Conservation (phyloP, 2,329 filamentous ascomycete genomes). For the Ploettnerulaceae sp. region DNA sequence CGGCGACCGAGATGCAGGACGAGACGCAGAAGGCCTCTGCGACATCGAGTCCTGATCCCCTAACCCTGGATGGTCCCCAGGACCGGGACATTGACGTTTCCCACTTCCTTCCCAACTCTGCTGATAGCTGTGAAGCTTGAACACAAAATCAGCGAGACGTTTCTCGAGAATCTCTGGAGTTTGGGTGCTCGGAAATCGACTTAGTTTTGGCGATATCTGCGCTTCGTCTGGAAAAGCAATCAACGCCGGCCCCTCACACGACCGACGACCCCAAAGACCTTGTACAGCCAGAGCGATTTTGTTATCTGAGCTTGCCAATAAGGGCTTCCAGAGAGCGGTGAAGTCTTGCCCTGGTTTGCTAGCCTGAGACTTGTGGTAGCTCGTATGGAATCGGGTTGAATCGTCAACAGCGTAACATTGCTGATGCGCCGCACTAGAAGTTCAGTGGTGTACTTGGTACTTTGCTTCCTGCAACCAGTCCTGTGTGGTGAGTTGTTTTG, state of each 20-base stretch:
- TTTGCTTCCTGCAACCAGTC: conserved; percentile 14
- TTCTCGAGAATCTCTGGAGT: conserved; percentile 31
- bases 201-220: conserved; percentile 29
- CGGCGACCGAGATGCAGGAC: conserved; percentile 46
- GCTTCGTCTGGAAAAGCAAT: conserved; percentile 32
- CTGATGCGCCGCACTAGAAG: conserved; percentile 19
- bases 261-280: conserved; percentile 33
- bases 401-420: conserved; percentile 24
- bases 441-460: conserved; percentile 22
- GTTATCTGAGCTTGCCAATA: conserved; percentile 26
- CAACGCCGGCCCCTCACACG: conserved; percentile 33
- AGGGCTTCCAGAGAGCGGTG: conserved; percentile 27
- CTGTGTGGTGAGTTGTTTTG: conserved; percentile 29
- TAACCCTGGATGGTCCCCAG: conserved; percentile 45
- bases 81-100: conserved; percentile 53
- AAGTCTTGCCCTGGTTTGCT: conserved; percentile 23
- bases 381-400: conserved; percentile 14
- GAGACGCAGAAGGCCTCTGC: conserved; percentile 54
- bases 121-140: conserved; percentile 34
- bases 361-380: conserved; percentile 22
- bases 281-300: conserved; percentile 40
- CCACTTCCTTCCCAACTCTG: conserved; percentile 35
- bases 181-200: conserved; percentile 27
- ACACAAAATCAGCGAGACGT: conserved; percentile 32
- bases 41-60: conserved; percentile 61